Evolutionary conservation across 1,284 basidiomycete species (phyloP), one percentile per base, ranked within the genome.

Genomic region (Moesziomyces sp.): DNA sequence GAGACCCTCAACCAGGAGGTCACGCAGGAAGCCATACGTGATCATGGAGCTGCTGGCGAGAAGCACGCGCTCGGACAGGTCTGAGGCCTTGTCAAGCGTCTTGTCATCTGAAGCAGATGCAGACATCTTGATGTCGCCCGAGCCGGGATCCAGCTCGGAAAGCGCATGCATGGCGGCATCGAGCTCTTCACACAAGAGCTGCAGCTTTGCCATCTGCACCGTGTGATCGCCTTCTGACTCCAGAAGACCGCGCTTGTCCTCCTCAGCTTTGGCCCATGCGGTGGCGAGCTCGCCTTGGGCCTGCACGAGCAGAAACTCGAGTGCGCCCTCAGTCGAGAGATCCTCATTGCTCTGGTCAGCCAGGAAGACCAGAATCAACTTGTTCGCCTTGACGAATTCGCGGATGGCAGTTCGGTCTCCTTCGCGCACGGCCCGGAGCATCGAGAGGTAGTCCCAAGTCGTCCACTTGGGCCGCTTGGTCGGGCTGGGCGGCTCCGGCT

Each of bases 301-400:
- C 46, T 80, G 80, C 11, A 67, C 69, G 13, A 72, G 42, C n/a
- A 76, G 43, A 47, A 77, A 79, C 21, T 76, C 65, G 26, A 62
- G 57, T 1, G 74, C 76, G 5, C 58, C 62, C 30, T 74, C 69
- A 11, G 60, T 66, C n/a, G 76, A 60, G 11, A 63, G 57, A 35
- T 79, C 76, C 30, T 78, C 75, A 42, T 57, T 67, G 51, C 52
- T 45, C n/a, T 59, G 49, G n/a, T 58, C 67, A 44, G 74, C 92
- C 89, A 2, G 89, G 88, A 28, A 91, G 88, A 44, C 90, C 87
- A 84, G 88, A 10, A 93, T 87, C 59, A 89, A 88, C 72, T 88
- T 86, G 85, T 93, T 91, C 11, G 88, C 87, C 3, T 84, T 79
- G 11, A 91, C 84, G 10, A 94, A 86, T 40, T 85, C 86, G 16